Conservation (phyloP, 139 green algal genomes). For the Protoeuglena noctilucae region DNA sequence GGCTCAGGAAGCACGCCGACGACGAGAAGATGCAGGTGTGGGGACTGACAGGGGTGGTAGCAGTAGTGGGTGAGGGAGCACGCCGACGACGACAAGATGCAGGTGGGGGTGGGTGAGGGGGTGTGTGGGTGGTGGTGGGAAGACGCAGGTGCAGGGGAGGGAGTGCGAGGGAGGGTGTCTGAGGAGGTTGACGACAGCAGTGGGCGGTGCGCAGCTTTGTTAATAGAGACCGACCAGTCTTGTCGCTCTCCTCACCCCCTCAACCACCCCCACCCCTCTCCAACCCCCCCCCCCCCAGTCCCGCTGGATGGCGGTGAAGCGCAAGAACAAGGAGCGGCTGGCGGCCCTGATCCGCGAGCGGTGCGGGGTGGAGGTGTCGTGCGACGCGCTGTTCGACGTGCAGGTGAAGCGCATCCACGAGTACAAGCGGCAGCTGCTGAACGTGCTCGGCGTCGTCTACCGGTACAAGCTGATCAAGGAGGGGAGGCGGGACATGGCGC, state of each 20-base stretch:
- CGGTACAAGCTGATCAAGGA: slow-evolving; percentile 69
- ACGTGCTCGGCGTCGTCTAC: slow-evolving; percentile 67
- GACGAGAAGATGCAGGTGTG: slow-evolving; percentile 20
- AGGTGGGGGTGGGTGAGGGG: no score
- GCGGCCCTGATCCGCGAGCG: slow-evolving; percentile 47
- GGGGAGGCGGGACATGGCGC: slow-evolving; percentile 57
- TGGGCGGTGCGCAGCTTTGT: no score
- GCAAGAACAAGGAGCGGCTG: slow-evolving; percentile 55
- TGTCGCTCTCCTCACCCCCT: not conserved
- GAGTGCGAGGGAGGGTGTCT: no score
- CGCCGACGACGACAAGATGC: no score
- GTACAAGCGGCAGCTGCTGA: slow-evolving; percentile 86
- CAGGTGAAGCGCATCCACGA: slow-evolving; percentile 87
- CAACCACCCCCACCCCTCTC: not conserved
- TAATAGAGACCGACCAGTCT: no score
- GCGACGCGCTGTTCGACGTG: slow-evolving; percentile 80
- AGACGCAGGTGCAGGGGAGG: no score
- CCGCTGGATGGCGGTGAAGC: slow-evolving; percentile 74
- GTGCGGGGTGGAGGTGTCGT: slow-evolving; percentile 46
- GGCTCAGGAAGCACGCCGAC: slow-evolving; percentile 12
- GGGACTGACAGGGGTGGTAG: no score
- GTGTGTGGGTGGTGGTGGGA: no score
- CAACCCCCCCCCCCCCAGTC: not conserved
- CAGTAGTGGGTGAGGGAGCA: no score
- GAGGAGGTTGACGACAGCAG: no score